Base-by-base conservation (phyloP, 1,284 basidiomycete genomes). In the Ceratobasidium sp. region DNA sequence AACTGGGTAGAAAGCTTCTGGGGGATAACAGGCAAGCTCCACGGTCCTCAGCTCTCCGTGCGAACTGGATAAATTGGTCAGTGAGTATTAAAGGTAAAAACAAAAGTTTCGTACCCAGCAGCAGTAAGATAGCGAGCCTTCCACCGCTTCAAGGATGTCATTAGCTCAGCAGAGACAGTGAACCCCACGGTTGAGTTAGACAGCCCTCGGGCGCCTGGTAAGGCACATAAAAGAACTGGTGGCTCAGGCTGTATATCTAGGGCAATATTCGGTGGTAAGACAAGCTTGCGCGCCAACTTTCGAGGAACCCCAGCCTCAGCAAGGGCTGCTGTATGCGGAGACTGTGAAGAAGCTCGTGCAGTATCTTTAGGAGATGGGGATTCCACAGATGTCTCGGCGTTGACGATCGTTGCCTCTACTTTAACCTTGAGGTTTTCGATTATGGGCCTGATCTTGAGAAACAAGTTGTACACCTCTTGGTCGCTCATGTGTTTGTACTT, bases 31-130 rank as follows among this genome's bases (percentile, higher is more conserved):
- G 19, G 66, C 66, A 4, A 71, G 41, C 34, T 71, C 66, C 2
- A 71, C 53, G 2, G 66, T 34, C 24, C 54, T 27, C 37, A 71
- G 39, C 22, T 71, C 66, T 59, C 41, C 66, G 41, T 71, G 66
- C 3, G 66, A 58, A 27, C 66, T 71, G 22, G 16, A 22, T 11
- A 11, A 9, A 13, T 14, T 16, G 24, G 43, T 59, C 37, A 59
- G 37, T 19, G 9, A 19, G 22, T 4, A 27, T 31, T 13, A 2
- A 43, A 58, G 54, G n/a, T 48, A 3, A 37, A 29, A 22, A 27
- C 37, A 24, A 24, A 51, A 11, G 6, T n/a, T 11, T 14, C 66
- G 8, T 41, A 71, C 66, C 66, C 66, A 19, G 49, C 54, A 16
- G 66, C 41, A 22, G 53, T 71, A n/a, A 56, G 27, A 48, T 58